A percentile compares a stretch with the other conserved stretches of the same genome.
These are phyloP conservation scores for Whalleya microplaca DNA, from an alignment of 2,329 filamentous ascomycete genomes.

Conservation along the genomic window DNA sequence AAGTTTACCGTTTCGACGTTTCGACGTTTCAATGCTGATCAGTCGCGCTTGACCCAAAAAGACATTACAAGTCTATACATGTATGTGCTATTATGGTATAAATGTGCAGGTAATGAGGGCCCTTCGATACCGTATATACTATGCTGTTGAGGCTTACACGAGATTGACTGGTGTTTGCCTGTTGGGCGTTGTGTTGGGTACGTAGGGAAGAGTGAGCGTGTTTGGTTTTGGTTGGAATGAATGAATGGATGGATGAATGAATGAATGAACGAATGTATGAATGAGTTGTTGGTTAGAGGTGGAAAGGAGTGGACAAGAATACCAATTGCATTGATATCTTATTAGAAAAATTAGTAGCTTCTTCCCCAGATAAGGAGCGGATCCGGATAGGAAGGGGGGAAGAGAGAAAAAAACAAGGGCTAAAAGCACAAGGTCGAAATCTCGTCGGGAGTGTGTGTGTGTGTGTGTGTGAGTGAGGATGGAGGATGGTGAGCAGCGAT, in stretches of 20 bases:
- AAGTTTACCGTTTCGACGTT: no score
- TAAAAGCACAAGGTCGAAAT: no score
- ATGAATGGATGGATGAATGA: not conserved
- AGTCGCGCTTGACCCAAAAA: constrained; percentile 9
- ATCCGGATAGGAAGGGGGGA: not conserved
- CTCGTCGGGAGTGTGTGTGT: no score
- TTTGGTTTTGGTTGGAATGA: not conserved
- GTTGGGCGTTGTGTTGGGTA: no score
- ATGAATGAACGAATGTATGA: not conserved
- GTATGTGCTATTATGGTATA: constrained; percentile 1
- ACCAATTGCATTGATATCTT: not conserved
- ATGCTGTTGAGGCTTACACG: not conserved
- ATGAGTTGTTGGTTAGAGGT: not conserved
- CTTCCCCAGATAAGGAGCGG: not conserved
- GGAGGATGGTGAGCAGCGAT: no score
- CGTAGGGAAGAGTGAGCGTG: not conserved
- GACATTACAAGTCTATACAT: constrained; percentile 12
- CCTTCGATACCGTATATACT: not conserved
- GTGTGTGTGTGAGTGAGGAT: no score
- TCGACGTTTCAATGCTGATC: constrained; percentile 14
- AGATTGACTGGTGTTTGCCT: not conserved
- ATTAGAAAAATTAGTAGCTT: not conserved
- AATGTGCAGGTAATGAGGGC: no score
- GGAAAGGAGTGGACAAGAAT: constrained; percentile 1
- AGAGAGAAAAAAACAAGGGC: no score